Evolutionary conservation across 73 alveolate genomes (phyloP).

Genomic region (Paramecium tetraurelia): DNA sequence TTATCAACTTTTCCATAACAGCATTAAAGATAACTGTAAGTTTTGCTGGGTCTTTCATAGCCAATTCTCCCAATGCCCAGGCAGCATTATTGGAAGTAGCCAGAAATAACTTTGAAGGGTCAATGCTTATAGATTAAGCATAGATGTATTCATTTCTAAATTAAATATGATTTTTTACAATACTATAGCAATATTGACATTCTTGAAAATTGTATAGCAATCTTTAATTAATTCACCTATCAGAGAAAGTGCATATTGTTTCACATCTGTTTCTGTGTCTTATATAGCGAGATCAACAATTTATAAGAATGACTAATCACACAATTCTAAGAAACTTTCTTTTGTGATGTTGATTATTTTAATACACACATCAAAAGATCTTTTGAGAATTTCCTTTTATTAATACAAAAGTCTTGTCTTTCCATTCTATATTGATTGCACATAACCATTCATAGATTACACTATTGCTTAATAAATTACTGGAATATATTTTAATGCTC

Average conservation of each 20-base stretch:
- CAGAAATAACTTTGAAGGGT: background rate
- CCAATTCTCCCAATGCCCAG: constrained; percentile 49
- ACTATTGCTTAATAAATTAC: background rate
- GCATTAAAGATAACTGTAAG: background rate
- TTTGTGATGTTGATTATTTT: background rate
- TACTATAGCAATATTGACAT: background rate
- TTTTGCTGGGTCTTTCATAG: background rate
- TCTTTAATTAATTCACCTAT: constrained; percentile 9
- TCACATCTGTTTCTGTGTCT: constrained; percentile 27
- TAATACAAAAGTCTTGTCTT: background rate
- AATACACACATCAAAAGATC: background rate
- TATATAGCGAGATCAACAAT: background rate
- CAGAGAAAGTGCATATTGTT: constrained; percentile 14
- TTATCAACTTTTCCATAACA: background rate
- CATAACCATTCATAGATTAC: constrained; percentile 38
- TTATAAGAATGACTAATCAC: background rate
- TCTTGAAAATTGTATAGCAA: background rate
- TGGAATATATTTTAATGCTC: background rate
- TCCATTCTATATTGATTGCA: background rate
- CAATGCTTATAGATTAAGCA: background rate
- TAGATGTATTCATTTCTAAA: background rate
- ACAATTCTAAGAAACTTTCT: background rate
- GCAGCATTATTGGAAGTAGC: constrained; percentile 48
- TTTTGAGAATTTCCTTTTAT: background rate
- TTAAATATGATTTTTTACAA: background rate